Conservation (phyloP, 2,329 filamentous ascomycete genomes). For the Lachnellula subtilissima region DNA sequence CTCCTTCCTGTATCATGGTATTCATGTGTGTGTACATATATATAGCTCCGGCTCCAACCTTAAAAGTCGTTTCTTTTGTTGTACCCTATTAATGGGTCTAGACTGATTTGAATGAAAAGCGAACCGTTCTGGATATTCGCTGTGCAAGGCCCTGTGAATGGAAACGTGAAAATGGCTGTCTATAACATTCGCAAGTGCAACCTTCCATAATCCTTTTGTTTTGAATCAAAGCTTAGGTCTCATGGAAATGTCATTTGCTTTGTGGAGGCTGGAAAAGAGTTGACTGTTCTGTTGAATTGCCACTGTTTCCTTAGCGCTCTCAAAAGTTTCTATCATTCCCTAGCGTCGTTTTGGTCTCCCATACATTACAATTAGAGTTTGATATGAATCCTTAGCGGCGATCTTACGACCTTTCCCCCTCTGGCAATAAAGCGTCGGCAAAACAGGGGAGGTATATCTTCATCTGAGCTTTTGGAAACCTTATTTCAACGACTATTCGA, state of each 20-base stretch:
- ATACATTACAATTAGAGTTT: too few species aligned
- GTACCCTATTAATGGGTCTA: background rate
- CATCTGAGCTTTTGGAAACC: background rate
- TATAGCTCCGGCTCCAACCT: background rate
- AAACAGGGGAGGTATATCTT: too few species aligned
- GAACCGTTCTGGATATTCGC: background rate
- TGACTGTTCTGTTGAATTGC: too few species aligned
- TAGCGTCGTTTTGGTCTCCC: too few species aligned
- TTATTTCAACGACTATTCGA: background rate
- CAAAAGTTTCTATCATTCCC: too few species aligned
- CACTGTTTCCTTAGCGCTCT: too few species aligned
- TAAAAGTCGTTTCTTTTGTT: background rate
- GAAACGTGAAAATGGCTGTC: background rate
- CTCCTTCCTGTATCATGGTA: background rate
- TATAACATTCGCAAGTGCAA: too few species aligned
- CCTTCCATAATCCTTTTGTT: too few species aligned
- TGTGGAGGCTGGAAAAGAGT: too few species aligned
- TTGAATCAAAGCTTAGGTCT: too few species aligned
- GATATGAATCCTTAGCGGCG: background rate
- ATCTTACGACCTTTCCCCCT: background rate
- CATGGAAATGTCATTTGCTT: too few species aligned
- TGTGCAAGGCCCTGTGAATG: background rate
- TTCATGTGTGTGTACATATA: background rate
- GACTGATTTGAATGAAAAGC: background rate
- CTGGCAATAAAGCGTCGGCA: background rate